Evolutionary conservation across 345 rosid species (phyloP).

Genomic region (Boechera retrofracta): DNA sequence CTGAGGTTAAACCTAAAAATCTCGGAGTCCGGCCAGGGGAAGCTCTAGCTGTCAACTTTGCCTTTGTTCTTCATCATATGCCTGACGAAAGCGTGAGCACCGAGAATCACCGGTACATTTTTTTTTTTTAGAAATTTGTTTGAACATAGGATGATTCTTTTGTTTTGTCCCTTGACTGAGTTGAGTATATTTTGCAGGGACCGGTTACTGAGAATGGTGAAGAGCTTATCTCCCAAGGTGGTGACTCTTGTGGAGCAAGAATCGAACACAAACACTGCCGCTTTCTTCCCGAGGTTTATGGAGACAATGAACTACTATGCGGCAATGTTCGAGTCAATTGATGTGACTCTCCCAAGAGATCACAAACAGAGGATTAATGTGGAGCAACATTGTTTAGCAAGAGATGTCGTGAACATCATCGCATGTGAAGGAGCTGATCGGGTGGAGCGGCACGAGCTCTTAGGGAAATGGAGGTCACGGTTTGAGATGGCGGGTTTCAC

Average conservation of each 20-base stretch:
- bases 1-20: conserved; percentile 56
- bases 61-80: conserved; percentile 88
- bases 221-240: conserved; percentile 80
- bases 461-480: conserved; percentile 86
- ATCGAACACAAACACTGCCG: conserved; percentile 93
- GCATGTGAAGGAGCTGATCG: conserved; percentile 94
- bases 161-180: conserved; percentile 8
- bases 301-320: conserved; percentile 79
- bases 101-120: conserved; percentile 63
- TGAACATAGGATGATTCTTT: not conserved
- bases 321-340: conserved; percentile 95
- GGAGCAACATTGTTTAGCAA: conserved; percentile 97
- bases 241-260: conserved; percentile 98
- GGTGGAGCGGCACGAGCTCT: conserved; percentile 86
- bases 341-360: conserved; percentile 73
- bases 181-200: conserved; percentile 50
- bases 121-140: not conserved
- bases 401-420: conserved; percentile 87
- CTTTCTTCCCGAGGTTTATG: conserved; percentile 86
- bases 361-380: conserved; percentile 85
- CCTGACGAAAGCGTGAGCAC: conserved; percentile 96
- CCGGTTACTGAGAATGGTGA: conserved; percentile 75
- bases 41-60: conserved; percentile 86
- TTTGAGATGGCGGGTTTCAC: conserved; percentile 87
- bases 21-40: conserved; percentile 65